Evolutionary conservation across 2,329 filamentous ascomycete species (phyloP).

Genomic region (Xylariaceae sp.): DNA sequence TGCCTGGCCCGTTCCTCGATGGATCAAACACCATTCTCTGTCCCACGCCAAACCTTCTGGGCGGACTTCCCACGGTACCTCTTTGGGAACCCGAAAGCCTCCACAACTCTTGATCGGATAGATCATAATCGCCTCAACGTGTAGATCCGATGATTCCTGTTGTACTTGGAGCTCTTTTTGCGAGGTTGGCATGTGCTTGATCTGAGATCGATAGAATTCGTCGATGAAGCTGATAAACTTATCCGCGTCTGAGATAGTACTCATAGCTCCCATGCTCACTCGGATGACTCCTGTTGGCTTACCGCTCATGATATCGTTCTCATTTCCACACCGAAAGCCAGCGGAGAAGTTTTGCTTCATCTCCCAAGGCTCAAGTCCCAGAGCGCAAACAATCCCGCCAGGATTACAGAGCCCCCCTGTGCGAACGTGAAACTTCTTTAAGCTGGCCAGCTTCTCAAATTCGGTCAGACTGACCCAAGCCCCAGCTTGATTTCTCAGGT

Average conservation of each 20-base stretch:
- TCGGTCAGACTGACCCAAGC: slow-evolving; percentile 78
- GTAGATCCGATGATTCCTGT: slow-evolving; percentile 29
- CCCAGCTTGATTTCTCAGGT: slow-evolving; percentile 64
- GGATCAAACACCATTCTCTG: slow-evolving; percentile 91
- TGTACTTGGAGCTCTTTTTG: not conserved
- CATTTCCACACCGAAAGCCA: slow-evolving; percentile 79
- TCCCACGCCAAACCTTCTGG: slow-evolving; percentile 89
- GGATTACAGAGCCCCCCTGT: slow-evolving; percentile 92
- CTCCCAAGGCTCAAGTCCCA: slow-evolving; percentile 75
- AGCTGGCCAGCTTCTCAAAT: slow-evolving; percentile 77
- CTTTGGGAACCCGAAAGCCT: slow-evolving; percentile 65
- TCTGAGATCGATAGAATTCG: slow-evolving; percentile 56
- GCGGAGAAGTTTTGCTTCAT: slow-evolving; percentile 80
- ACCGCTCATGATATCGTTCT: slow-evolving; percentile 75
- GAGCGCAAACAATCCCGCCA: slow-evolving; percentile 70
- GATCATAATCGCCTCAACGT: slow-evolving; percentile 64
- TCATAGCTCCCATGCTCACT: slow-evolving; percentile 87
- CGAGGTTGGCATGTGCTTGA: slow-evolving; percentile 8
- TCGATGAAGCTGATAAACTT: slow-evolving; percentile 66
- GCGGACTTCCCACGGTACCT: slow-evolving; percentile 68
- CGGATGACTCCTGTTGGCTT: slow-evolving; percentile 87
- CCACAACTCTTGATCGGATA: slow-evolving; percentile 96
- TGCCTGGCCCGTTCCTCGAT: slow-evolving; percentile 77
- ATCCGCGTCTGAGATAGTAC: slow-evolving; percentile 68
- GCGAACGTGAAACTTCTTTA: slow-evolving; percentile 78